Evolutionary conservation across 306 rosid species (phyloP), one percentile per base, ranked within the genome.

Genomic region (Cicer chorassanicum): DNA sequence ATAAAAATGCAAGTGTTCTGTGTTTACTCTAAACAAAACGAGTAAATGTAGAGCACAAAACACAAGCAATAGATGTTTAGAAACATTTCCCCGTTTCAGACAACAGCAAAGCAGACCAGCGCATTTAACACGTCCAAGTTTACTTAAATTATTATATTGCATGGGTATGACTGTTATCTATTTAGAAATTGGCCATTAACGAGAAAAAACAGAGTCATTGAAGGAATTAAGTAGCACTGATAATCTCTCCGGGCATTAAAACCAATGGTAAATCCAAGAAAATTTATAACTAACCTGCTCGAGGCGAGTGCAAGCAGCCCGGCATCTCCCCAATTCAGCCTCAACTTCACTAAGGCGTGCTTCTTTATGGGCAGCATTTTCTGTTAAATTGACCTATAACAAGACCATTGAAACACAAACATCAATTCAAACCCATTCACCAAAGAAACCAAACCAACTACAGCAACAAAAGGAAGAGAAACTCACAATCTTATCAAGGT

Each of bases 401-500:
- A 78, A 16, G 34, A 67, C 61, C 70, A 80, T 49, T 55, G 70
- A 65, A 70, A 24, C 59, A 40, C 78, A 73, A 59, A 14, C 36
- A 43, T 38, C 38, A 40, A 36, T 8, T 14, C 43, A 78, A 74
- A 56, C 19, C 14, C 5, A 1, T 24, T 69, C 34, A 29, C 36
- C 14, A 39, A 54, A 46, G 9, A 34, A 62, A 57, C 74, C 46
- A 81, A 72, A 68, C 1, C 39, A 74, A 9, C 15, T 68, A 81
- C 16, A 60, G 8, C 6, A 48, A 36, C n/a, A 74, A 59, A 74
- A 68, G 5, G 6, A 60, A 68, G 67, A 74, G 49, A 49, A 65
- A 49, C 94, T 86, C 73, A 94, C 99, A 90, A 94, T 88, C 85
- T 89, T 94, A 76, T 94, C 96, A 9, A 94, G 92, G 80, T 94